Evolutionary conservation across 208 protist genomes (phyloP).

Genomic region (Leishmania tarentolae): DNA sequence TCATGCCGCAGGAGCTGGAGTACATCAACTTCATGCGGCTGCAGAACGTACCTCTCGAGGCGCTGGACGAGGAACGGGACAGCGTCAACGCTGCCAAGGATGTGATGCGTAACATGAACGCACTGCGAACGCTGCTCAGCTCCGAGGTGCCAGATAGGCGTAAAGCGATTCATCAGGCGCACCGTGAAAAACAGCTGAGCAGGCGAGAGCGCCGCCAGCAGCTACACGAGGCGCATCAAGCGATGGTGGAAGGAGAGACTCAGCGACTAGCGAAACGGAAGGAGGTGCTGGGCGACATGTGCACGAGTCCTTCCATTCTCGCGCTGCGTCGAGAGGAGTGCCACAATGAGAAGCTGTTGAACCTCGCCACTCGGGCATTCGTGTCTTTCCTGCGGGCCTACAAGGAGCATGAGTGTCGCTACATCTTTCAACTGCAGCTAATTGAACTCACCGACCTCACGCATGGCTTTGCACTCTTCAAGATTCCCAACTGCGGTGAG

Average conservation of each 20-base stretch:
- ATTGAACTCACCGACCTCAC: constrained; percentile 96
- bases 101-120: constrained; percentile 56
- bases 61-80: constrained; percentile 77
- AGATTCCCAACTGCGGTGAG: constrained; percentile 90
- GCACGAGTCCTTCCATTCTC: constrained; percentile 67
- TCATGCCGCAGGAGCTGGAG: constrained; percentile 93
- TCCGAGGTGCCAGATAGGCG: constrained; percentile 60
- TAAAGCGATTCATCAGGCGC: constrained; percentile 73
- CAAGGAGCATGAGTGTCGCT: constrained; percentile 94
- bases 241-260: constrained; percentile 35
- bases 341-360: constrained; percentile 73
- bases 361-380: constrained; percentile 84
- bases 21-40: constrained; percentile 93
- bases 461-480: constrained; percentile 91
- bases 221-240: constrained; percentile 64
- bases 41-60: constrained; percentile 87
- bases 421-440: constrained; percentile 92
- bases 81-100: constrained; percentile 59
- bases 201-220: constrained; percentile 71
- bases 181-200: constrained; percentile 71
- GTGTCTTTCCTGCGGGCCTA: constrained; percentile 94
- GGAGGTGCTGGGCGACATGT: constrained; percentile 81
- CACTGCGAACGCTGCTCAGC: constrained; percentile 74
- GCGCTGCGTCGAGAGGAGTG: constrained; percentile 59
- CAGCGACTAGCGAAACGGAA: constrained; percentile 43